A percentile compares a stretch with the other conserved stretches of the same genome.
Evolutionary conservation across 768 basidiomycete species (phyloP).

Genomic region (Suillus bovinus): DNA sequence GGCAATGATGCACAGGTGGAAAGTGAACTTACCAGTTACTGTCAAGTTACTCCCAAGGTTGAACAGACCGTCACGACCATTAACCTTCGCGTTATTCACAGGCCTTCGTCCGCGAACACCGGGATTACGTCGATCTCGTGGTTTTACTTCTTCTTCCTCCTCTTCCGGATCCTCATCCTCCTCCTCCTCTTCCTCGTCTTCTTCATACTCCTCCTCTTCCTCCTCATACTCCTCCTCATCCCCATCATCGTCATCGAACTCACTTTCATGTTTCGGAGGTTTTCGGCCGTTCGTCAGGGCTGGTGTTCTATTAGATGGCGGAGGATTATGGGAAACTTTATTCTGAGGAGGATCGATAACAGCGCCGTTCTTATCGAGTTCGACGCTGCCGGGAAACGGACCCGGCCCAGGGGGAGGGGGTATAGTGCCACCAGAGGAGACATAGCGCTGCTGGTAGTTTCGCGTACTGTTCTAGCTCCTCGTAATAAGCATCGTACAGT

Average conservation of each 20-base stretch:
- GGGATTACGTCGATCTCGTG: conserved; percentile 36
- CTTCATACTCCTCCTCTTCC: conserved; percentile 59
- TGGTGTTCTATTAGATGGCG: conserved; percentile 35
- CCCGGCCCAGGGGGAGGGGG: conserved; percentile 95
- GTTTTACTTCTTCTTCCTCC: conserved; percentile 51
- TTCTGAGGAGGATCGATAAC: conserved; percentile 46
- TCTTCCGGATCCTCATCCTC: conserved; percentile 70
- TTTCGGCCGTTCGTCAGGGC: conserved; percentile 41
- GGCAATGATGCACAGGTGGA: conserved; percentile 7
- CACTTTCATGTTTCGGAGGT: conserved; percentile 54
- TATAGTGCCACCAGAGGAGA: conserved; percentile 84
- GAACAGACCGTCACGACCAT: conserved; percentile 67
- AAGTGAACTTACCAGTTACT: conserved; percentile 62
- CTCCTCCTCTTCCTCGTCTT: conserved; percentile 71
- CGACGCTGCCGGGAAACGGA: conserved; percentile 97
- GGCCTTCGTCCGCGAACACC: conserved; percentile 39
- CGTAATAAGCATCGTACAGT: conserved; percentile 99
- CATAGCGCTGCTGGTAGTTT: conserved; percentile 96
- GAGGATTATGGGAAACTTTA: conserved; percentile 38
- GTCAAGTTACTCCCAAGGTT: conserved; percentile 83
- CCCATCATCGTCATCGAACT: conserved; percentile 66
- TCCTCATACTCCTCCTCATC: conserved; percentile 57
- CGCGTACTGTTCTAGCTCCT: conserved; percentile 99
- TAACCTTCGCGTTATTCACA: conserved; percentile 45
- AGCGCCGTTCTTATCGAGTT: conserved; percentile 88